Conservation (phyloP, 768 basidiomycete genomes). For the Strobilomyces confusus region DNA sequence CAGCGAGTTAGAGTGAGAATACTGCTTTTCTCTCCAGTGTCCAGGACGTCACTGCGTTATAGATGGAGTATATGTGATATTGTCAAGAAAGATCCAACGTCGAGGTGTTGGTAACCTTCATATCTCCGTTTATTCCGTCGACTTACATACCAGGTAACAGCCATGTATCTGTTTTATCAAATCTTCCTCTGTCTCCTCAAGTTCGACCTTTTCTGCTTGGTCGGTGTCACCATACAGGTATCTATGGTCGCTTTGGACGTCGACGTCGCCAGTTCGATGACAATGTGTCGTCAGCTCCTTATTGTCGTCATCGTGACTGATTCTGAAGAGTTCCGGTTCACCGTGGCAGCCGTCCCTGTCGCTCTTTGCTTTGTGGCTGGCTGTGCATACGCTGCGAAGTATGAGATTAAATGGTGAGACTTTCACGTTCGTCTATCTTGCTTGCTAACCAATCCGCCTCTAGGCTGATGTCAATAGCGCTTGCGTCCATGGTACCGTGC, state of each 20-base stretch:
- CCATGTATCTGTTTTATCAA: conserved; percentile 87
- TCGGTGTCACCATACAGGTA: conserved; percentile 86
- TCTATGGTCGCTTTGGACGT: neutral
- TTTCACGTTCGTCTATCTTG: neutral
- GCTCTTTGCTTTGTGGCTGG: conserved; percentile 63
- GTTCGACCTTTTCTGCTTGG: conserved; percentile 87
- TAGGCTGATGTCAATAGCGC: conserved; percentile 65
- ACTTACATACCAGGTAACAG: conserved; percentile 34
- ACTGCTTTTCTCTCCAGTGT: neutral
- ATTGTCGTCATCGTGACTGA: conserved; percentile 65
- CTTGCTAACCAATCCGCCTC: neutral
- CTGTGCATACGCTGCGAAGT: conserved; percentile 67
- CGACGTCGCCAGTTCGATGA: neutral
- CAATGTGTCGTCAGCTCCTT: conserved; percentile 52
- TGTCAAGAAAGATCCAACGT: conserved; percentile 78
- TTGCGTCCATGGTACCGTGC: conserved; percentile 73
- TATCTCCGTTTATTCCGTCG: neutral
- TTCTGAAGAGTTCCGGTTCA: conserved; percentile 76
- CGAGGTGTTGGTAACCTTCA: conserved; percentile 58
- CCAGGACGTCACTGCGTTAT: conserved; percentile 3
- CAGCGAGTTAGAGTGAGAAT: conserved; percentile 72
- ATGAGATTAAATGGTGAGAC: conserved; percentile 74
- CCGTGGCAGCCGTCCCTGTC: conserved; percentile 78
- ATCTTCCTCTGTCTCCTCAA: conserved; percentile 84
- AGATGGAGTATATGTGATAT: conserved; percentile 92